Evolutionary conservation across 192 early-diverging fungal species (phyloP).

Genomic region (Coemansia sp.): DNA sequence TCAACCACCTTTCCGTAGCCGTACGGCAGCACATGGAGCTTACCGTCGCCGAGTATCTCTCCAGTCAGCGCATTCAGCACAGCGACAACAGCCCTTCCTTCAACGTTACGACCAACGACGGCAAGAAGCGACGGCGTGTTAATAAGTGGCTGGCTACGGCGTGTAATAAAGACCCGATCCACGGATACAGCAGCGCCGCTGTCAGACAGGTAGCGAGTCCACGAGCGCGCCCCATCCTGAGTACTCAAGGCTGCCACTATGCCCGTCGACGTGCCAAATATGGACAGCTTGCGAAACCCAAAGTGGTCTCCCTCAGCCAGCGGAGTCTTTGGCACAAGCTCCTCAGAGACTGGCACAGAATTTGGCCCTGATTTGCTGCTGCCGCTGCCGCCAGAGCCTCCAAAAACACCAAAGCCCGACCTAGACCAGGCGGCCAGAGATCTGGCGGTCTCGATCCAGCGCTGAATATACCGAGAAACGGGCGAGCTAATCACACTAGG

Average conservation of each 20-base stretch:
- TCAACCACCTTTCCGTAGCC: constrained; percentile 51
- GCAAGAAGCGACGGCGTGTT: constrained; percentile 27
- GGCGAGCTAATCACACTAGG: constrained; percentile 56
- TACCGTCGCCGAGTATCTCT: background rate
- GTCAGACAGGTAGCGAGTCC: constrained; percentile 59
- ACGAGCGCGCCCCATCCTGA: constrained; percentile 67
- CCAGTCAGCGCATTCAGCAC: constrained; percentile 40
- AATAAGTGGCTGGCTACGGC: constrained; percentile 26
- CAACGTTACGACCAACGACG: constrained; percentile 17
- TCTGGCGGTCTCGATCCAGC: constrained; percentile 44
- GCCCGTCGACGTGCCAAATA: constrained; percentile 74
- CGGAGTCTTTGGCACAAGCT: background rate
- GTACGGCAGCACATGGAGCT: constrained; percentile 19
- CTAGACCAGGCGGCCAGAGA: constrained; percentile 50
- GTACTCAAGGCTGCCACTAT: constrained; percentile 83
- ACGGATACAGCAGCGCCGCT: constrained; percentile 13
- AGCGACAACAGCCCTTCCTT: constrained; percentile 28
- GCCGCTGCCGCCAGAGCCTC: constrained; percentile 9
- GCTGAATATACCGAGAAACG: constrained; percentile 62
- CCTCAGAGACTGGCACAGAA: constrained; percentile 1
- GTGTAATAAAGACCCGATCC: constrained; percentile 30
- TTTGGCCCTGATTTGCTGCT: background rate
- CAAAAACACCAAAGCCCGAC: constrained; percentile 41
- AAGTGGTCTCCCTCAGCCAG: constrained; percentile 37
- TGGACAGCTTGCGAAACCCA: constrained; percentile 85